Percentiles rank a stretch among this genome's conserved stretches.
Conservation (phyloP, 1,139 yeast species). For the Yamadazyma taylorii region DNA sequence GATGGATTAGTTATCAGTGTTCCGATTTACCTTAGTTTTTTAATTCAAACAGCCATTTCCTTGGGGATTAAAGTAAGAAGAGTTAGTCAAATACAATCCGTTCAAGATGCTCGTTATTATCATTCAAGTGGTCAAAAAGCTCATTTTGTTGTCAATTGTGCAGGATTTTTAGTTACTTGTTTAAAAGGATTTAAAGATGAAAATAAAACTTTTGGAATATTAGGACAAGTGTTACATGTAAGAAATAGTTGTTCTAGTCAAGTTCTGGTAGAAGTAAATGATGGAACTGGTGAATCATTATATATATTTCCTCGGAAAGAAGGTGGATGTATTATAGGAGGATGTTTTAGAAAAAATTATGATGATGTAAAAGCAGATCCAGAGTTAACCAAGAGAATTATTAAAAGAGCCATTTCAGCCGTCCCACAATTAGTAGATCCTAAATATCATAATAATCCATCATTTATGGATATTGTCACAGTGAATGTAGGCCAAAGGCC, state of each 20-base stretch:
- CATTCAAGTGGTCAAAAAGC: conserved; percentile 28
- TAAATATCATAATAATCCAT: conserved; percentile 28
- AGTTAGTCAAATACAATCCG: conserved; percentile 22
- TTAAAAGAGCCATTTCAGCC: conserved; percentile 39
- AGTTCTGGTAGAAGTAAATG: conserved; percentile 27
- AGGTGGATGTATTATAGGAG: conserved; percentile 56
- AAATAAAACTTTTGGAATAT: conserved; percentile 28
- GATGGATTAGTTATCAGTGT: conserved; percentile 52
- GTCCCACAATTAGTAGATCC: conserved; percentile 44
- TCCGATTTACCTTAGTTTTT: conserved; percentile 48
- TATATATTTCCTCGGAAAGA: conserved; percentile 55
- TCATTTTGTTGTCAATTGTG: conserved; percentile 44
- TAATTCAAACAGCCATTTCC: conserved; percentile 37
- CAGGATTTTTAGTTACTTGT: conserved; percentile 39
- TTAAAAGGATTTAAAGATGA: conserved; percentile 35
- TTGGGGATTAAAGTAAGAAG: conserved; percentile 38
- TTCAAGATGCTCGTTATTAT: conserved; percentile 27
- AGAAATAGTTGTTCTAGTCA: conserved; percentile 32
- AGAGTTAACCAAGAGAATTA: conserved; percentile 37
- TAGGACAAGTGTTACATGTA: conserved; percentile 42
- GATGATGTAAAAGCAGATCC: conserved; percentile 29
- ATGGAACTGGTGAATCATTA: conserved; percentile 30
- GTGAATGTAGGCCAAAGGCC: conserved; percentile 53
- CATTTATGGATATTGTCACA: conserved; percentile 37
- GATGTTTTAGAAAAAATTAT: conserved; percentile 36